These are phyloP conservation scores for Kwoniella shivajii DNA, from an alignment of 1,284 basidiomycete genomes.

Conservation along the genomic window DNA sequence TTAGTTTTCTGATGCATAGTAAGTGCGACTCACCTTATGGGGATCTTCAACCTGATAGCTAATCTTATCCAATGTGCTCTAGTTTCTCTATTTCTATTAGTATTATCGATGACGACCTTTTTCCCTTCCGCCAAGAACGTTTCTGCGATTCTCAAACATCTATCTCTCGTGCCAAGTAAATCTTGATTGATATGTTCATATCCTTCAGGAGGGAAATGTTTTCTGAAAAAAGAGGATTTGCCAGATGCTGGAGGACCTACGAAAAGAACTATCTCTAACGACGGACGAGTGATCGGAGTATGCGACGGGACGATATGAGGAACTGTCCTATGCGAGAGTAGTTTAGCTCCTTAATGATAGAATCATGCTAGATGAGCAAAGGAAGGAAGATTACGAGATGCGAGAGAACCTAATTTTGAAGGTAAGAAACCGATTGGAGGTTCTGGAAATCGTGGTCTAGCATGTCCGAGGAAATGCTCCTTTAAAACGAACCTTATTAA, in stretches of 20 bases:
- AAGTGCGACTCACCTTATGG: constrained; percentile 60
- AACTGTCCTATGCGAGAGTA: constrained; percentile 49
- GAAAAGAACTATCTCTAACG: constrained; percentile 71
- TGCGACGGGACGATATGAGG: constrained; percentile 66
- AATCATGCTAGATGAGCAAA: neutral
- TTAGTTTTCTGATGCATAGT: neutral
- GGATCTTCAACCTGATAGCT: constrained; percentile 62
- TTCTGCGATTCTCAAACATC: constrained; percentile 69
- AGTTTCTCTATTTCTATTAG: constrained; percentile 72
- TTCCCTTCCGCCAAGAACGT: constrained; percentile 62
- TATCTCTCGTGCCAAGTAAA: constrained; percentile 66
- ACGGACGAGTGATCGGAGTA: constrained; percentile 61
- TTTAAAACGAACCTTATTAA: constrained; percentile 9
- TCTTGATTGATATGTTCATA: constrained; percentile 90
- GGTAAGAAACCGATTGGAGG: constrained; percentile 47
- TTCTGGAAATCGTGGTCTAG: constrained; percentile 44
- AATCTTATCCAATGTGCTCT: constrained; percentile 70
- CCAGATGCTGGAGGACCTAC: constrained; percentile 86
- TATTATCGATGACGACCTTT: constrained; percentile 84
- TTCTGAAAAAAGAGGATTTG: constrained; percentile 77
- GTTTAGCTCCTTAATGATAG: constrained; percentile 3
- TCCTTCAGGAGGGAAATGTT: constrained; percentile 66
- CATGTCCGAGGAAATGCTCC: constrained; percentile 69
- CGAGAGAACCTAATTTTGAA: constrained; percentile 23
- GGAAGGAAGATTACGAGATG: constrained; percentile 16